phyloP scores from a whole-genome alignment of 1,139 yeast genomes.

The Debaryomyces subglobosus region DNA sequence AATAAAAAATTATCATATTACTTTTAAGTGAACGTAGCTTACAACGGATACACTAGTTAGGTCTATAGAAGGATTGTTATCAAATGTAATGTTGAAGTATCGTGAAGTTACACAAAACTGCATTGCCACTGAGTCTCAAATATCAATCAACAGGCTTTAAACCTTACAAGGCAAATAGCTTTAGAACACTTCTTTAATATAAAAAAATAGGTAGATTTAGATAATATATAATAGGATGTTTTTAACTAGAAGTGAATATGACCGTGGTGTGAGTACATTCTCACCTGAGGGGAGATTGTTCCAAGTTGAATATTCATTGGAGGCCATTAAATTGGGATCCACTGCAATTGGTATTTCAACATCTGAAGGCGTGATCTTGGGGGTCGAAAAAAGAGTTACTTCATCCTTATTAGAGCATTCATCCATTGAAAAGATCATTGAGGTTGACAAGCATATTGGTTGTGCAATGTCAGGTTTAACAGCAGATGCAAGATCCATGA shows the following conservation, averaged over 20 bases:
- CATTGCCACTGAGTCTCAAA: conserved; percentile 33
- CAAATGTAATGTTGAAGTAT: neutral
- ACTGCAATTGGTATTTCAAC: conserved; percentile 98
- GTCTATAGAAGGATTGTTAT: neutral
- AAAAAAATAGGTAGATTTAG: conserved; percentile 1
- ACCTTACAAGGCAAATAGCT: neutral
- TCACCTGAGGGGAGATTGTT: conserved; percentile 98
- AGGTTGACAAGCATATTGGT: conserved; percentile 91
- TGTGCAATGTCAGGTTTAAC: conserved; percentile 99
- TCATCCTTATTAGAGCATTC: conserved; percentile 89
- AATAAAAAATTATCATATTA: conserved; percentile 1
- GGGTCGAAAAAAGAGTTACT: conserved; percentile 96
- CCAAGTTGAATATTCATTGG: conserved; percentile 97
- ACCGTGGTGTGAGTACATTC: conserved; percentile 97
- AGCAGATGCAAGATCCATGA: conserved; percentile 98
- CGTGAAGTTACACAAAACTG: conserved; percentile 8
- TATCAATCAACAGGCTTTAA: conserved; percentile 46
- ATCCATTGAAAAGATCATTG: conserved; percentile 94
- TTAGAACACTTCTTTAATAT: neutral
- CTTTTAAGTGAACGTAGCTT: neutral
- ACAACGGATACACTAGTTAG: neutral
- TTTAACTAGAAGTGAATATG: conserved; percentile 97
- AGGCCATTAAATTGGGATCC: conserved; percentile 95
- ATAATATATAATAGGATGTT: conserved; percentile 56
- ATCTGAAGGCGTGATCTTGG: conserved; percentile 94